Conservation (phyloP, 306 rosid genomes). For the Cucurbita pepo region DNA sequence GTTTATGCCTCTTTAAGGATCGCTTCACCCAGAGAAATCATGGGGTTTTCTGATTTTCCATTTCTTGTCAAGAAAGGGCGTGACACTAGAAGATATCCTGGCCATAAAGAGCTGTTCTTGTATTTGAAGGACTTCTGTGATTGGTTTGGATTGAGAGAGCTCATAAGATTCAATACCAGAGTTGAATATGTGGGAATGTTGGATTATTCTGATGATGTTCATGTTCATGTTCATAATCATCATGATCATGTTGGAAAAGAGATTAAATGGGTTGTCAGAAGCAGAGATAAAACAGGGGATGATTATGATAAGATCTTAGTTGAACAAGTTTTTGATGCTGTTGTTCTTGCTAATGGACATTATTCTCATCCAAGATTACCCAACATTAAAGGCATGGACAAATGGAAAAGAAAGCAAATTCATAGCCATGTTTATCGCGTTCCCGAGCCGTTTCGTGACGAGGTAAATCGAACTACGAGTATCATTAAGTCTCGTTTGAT, state of each 20-base stretch:
- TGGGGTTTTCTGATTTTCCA: constrained; percentile 84
- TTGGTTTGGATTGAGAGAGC: constrained; percentile 50
- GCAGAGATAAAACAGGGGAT: constrained; percentile 11
- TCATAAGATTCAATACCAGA: constrained; percentile 62
- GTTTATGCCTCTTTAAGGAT: constrained; percentile 58
- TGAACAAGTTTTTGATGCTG: constrained; percentile 79
- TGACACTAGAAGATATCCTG: constrained; percentile 73
- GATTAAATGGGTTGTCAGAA: constrained; percentile 64
- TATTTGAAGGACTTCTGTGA: constrained; percentile 67
- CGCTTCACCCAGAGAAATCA: constrained; percentile 60
- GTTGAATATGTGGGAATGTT: constrained; percentile 64
- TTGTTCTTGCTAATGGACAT: constrained; percentile 85
- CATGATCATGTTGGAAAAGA: constrained; percentile 14
- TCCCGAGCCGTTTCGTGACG: constrained; percentile 56
- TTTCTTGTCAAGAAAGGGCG: constrained; percentile 61
- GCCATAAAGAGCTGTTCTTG: constrained; percentile 47
- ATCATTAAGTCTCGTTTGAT: not conserved
- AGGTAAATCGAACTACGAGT: constrained; percentile 23
- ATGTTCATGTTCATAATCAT: no score
- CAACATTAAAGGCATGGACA: constrained; percentile 61
- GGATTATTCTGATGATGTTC: not conserved
- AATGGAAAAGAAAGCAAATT: constrained; percentile 78
- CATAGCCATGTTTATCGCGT: constrained; percentile 77
- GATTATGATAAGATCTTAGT: not conserved
- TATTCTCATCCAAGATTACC: constrained; percentile 77